Evolutionary conservation across 305 asterid genomes (phyloP).

Genomic region (Striga hermonthica): DNA sequence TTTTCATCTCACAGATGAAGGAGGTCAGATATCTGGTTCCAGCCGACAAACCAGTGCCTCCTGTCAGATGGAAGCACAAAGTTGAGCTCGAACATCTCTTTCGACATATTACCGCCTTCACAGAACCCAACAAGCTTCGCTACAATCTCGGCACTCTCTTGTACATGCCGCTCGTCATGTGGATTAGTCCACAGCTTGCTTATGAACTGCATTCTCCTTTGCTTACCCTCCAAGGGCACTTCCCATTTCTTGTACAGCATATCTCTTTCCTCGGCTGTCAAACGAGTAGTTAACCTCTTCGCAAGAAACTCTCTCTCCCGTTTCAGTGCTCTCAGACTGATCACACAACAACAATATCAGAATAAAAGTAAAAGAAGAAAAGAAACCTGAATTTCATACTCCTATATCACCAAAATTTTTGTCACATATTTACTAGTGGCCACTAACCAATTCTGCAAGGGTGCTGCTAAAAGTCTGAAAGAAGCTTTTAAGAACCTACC

Average conservation of each 20-base stretch:
- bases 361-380: no score
- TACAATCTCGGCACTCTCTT: constrained; percentile 89
- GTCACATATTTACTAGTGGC: neutral
- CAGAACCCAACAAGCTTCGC: constrained; percentile 89
- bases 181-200: constrained; percentile 88
- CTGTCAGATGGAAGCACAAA: constrained; percentile 82
- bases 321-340: constrained; percentile 75
- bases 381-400: no score
- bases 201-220: constrained; percentile 74
- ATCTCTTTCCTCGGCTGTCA: constrained; percentile 81
- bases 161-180: constrained; percentile 58
- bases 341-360: neutral
- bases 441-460: constrained; percentile 10
- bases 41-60: constrained; percentile 80
- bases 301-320: constrained; percentile 91
- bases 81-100: constrained; percentile 93
- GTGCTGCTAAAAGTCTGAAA: no score
- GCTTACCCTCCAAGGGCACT: constrained; percentile 91
- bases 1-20: constrained; percentile 54
- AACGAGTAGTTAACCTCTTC: constrained; percentile 67
- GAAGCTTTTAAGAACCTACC: no score
- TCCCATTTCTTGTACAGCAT: constrained; percentile 83
- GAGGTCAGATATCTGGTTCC: constrained; percentile 87
- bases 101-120: constrained; percentile 75
- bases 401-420: no score